Conservation (phyloP, 2,329 filamentous ascomycete genomes). For the Chaetomium globosum region DNA sequence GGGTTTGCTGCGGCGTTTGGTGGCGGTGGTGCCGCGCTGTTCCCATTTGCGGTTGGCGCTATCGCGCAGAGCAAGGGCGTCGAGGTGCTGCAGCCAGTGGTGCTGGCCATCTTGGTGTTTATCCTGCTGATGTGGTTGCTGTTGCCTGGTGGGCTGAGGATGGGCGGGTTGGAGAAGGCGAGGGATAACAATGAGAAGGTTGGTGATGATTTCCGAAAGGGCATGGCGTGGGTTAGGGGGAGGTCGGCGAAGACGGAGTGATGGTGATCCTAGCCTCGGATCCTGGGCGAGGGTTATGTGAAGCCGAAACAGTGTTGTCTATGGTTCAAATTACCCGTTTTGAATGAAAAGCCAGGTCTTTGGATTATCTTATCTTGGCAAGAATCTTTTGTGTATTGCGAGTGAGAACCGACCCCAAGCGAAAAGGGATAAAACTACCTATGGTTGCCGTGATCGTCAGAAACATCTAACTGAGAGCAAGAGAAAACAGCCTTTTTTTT, state of each 20-base stretch:
- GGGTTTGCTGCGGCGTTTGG: conserved; percentile 81
- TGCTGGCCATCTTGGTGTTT: conserved; percentile 52
- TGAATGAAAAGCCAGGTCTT: background rate
- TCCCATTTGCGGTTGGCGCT: conserved; percentile 69
- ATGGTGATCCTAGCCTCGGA: background rate
- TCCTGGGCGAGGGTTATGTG: no score
- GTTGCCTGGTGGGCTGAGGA: conserved; percentile 47
- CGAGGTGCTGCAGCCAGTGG: conserved; percentile 58
- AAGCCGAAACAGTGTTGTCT: no score
- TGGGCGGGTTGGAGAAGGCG: conserved; percentile 48
- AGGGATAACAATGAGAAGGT: conserved; percentile 44
- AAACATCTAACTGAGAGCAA: no score
- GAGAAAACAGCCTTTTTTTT: no score
- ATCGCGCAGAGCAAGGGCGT: conserved; percentile 64
- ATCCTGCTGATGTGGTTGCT: conserved; percentile 52
- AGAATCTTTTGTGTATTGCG: no score
- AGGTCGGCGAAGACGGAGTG: conserved; percentile 12
- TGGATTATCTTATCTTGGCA: background rate
- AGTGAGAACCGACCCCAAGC: no score
- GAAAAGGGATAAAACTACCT: no score
- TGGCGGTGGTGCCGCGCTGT: conserved; percentile 67
- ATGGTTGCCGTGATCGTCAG: no score
- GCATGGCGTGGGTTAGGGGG: conserved; percentile 5
- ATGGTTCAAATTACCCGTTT: background rate
- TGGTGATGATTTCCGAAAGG: conserved; percentile 41